Conservation (phyloP, 2,329 filamentous ascomycete species). For the Aspergillus ochraceoroseus region DNA sequence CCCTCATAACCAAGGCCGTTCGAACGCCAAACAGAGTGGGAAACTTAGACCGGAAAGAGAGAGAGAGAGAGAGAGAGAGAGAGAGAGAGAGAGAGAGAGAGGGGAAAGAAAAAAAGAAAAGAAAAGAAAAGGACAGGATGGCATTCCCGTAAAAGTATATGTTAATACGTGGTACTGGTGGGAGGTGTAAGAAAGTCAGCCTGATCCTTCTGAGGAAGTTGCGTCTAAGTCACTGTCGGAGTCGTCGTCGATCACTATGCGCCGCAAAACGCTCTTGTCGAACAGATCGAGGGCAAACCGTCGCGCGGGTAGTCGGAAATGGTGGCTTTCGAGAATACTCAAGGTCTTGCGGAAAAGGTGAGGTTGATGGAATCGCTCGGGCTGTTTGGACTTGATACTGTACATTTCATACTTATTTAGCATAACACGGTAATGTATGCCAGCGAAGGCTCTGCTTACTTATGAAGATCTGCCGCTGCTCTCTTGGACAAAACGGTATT, state of each 20-base stretch:
- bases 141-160: no score
- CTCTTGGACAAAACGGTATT: conserved; percentile 91
- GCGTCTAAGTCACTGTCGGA: conserved; percentile 37
- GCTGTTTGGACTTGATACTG: conserved; percentile 70
- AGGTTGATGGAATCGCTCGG: conserved; percentile 68
- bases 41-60: background rate
- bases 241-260: conserved; percentile 75
- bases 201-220: conserved; percentile 27
- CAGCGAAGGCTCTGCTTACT: conserved; percentile 37
- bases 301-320: conserved; percentile 80
- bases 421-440: background rate
- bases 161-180: no score
- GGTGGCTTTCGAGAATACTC: conserved; percentile 77
- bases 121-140: background rate
- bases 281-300: conserved; percentile 92
- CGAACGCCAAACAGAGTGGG: conserved; percentile 15
- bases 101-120: no score
- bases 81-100: background rate
- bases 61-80: background rate
- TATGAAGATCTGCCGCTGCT: conserved; percentile 71
- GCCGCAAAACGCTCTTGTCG: conserved; percentile 79
- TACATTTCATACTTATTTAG: conserved; percentile 28
- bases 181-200: no score
- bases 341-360: conserved; percentile 81
- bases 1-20: conserved; percentile 15